These are phyloP conservation scores for Entomortierella parvispora DNA, from an alignment of 192 early-diverging fungal genomes.

Conservation along the genomic window DNA sequence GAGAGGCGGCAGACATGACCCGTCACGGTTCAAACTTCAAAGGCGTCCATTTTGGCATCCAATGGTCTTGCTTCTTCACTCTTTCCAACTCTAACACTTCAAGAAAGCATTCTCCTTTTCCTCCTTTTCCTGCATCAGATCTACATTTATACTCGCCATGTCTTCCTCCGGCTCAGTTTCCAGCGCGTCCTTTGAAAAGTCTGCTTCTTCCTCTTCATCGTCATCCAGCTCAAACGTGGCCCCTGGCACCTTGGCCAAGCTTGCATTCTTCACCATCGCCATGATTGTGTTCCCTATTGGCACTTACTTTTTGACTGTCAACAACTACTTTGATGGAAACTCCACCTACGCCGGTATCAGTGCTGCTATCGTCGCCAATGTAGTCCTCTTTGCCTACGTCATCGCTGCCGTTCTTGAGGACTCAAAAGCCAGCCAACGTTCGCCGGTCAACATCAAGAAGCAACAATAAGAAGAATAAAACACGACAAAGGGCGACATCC, in stretches of 20 bases:
- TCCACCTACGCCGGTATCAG: slow-evolving; percentile 61
- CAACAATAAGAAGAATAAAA: slow-evolving; percentile 25
- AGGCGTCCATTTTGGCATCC: too few relatives aligned
- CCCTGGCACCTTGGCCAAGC: slow-evolving; percentile 38
- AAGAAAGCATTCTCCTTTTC: too few relatives aligned
- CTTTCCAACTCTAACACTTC: too few relatives aligned
- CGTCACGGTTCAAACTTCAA: too few relatives aligned
- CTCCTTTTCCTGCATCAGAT: too few relatives aligned
- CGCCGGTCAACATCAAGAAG: slow-evolving; percentile 37
- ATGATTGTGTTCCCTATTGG: slow-evolving; percentile 54
- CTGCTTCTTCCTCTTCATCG: background rate
- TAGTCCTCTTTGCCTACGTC: slow-evolving; percentile 58
- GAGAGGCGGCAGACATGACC: too few relatives aligned
- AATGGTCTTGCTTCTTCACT: too few relatives aligned
- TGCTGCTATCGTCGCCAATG: slow-evolving; percentile 61
- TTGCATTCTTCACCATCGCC: slow-evolving; percentile 55
- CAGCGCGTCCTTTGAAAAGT: too few relatives aligned
- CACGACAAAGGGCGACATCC: too few relatives aligned
- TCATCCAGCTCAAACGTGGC: background rate
- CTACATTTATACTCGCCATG: too few relatives aligned
- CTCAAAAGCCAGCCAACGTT: slow-evolving; percentile 4
- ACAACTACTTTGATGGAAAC: slow-evolving; percentile 55
- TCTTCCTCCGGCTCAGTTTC: too few relatives aligned
- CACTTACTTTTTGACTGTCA: slow-evolving; percentile 50
- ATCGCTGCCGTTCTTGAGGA: slow-evolving; percentile 57